Conservation (phyloP, 164 flowering plant species). For the Litsea cubeba region DNA sequence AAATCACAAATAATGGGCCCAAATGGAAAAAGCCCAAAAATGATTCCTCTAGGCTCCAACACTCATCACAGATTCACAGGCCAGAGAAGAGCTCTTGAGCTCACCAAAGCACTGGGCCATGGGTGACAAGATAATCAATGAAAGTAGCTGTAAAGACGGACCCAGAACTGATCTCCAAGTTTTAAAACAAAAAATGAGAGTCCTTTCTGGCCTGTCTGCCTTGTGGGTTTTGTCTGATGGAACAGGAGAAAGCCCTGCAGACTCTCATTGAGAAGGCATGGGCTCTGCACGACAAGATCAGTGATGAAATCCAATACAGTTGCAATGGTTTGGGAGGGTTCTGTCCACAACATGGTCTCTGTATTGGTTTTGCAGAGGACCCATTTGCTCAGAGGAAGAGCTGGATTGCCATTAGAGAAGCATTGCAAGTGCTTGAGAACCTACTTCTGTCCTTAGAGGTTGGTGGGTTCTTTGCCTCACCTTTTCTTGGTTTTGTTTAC, state of each 20-base stretch:
- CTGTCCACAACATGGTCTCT: constrained; percentile 8
- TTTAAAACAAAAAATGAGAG: neutral
- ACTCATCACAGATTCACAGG: neutral
- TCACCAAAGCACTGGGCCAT: neutral
- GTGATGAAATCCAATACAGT: constrained; percentile 15
- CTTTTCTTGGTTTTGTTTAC: neutral
- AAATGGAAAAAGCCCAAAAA: neutral
- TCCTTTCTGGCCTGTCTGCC: neutral
- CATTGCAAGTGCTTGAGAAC: constrained; percentile 16
- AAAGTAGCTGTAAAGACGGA: neutral
- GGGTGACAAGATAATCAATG: neutral
- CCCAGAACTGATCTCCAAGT: neutral
- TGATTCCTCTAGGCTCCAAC: neutral
- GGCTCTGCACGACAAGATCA: constrained; percentile 16
- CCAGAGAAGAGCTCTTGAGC: neutral
- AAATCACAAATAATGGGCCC: neutral
- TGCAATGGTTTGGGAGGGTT: constrained; percentile 10
- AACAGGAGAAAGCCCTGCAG: constrained; percentile 7
- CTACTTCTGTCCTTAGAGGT: constrained; percentile 16
- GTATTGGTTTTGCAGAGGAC: constrained; percentile 15
- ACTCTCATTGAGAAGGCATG: constrained; percentile 22
- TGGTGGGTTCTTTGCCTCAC: neutral
- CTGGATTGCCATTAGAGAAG: constrained; percentile 22
- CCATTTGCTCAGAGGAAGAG: constrained; percentile 19
- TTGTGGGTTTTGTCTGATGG: constrained; percentile 1